Percentiles rank a stretch among this genome's conserved stretches.
Evolutionary conservation across 352 stramenopile genomes (phyloP).

Genomic region (Thraustotheca clavata): DNA sequence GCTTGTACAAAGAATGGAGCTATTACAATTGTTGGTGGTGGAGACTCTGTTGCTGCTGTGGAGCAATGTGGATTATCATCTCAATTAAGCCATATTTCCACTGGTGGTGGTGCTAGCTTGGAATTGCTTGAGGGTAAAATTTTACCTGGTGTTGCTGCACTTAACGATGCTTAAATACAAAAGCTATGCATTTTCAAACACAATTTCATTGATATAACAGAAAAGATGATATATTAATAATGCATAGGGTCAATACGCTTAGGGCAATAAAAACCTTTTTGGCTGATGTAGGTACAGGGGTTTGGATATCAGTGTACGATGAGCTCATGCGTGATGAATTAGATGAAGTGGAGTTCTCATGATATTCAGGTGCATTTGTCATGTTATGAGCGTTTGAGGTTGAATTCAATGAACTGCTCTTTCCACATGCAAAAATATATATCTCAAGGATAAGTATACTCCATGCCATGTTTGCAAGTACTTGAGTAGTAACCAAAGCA

Average conservation of each 20-base stretch:
- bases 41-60: constrained; percentile 94
- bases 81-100: constrained; percentile 96
- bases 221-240: not conserved
- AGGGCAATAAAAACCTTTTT: no score
- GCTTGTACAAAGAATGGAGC: constrained; percentile 70
- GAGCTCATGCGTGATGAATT: no score
- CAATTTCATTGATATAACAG: not conserved
- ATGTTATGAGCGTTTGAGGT: no score
- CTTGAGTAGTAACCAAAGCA: no score
- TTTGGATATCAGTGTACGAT: no score
- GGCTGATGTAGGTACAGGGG: no score
- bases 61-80: constrained; percentile 88
- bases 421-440: no score
- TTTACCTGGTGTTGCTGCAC: constrained; percentile 94
- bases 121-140: constrained; percentile 98
- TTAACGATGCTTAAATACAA: constrained; percentile 83
- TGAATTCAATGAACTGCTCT: no score
- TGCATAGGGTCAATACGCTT: not conserved
- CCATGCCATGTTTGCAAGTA: no score
- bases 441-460: no score
- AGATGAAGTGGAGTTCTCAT: no score
- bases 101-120: constrained; percentile 96
- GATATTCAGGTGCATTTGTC: no score
- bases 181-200: not conserved
- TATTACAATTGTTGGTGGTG: constrained; percentile 90